These are phyloP conservation scores for Fallopia convolvulus DNA, from an alignment of 148 eudicot genomes.

Conservation along the genomic window DNA sequence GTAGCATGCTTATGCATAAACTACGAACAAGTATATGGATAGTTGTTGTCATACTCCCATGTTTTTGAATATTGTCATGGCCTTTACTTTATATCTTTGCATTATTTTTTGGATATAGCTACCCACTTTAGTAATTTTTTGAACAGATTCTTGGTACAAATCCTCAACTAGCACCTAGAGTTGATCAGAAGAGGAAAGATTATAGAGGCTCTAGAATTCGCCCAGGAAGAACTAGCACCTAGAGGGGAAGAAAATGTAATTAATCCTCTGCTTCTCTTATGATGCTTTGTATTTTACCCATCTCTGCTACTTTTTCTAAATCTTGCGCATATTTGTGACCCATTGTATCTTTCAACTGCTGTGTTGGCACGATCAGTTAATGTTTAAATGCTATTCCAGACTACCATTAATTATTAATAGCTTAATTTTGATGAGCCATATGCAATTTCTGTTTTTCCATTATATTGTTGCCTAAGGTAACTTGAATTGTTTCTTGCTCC, in stretches of 20 bases:
- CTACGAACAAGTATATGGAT: neutral
- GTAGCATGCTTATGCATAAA: neutral
- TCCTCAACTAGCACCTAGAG: constrained; percentile 90
- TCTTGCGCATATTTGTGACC: neutral
- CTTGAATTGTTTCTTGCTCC: constrained; percentile 15
- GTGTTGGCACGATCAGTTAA: neutral
- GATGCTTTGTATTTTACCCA: neutral
- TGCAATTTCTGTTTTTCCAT: neutral
- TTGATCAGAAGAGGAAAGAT: constrained; percentile 84
- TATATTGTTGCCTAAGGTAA: constrained; percentile 4
- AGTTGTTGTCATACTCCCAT: neutral
- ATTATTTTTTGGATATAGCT: neutral
- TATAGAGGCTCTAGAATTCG: constrained; percentile 91
- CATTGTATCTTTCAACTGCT: neutral
- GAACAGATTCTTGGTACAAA: constrained; percentile 88
- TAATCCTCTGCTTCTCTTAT: constrained; percentile 5
- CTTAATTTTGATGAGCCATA: neutral
- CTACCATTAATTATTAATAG: neutral
- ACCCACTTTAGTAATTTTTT: constrained; percentile 4
- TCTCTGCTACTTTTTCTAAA: neutral
- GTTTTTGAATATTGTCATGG: neutral
- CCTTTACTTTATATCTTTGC: neutral
- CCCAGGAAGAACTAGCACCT: constrained; percentile 99
- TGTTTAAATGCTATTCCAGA: neutral
- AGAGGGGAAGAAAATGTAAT: constrained; percentile 99